phyloP scores from a whole-genome alignment of 1,139 yeast genomes.

The Scheffersomyces stambukii region DNA sequence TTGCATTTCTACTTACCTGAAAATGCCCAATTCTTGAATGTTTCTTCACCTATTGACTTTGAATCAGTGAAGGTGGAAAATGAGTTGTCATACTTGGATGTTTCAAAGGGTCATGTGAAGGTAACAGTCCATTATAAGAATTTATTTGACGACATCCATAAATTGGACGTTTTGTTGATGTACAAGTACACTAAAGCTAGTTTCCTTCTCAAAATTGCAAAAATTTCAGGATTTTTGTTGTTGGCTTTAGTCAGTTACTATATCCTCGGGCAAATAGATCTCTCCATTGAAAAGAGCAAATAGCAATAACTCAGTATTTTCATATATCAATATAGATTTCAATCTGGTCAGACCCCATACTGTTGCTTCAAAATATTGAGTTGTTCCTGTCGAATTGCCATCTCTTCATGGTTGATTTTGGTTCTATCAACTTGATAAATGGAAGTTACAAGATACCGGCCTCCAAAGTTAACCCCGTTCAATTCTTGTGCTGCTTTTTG shows the following conservation, averaged over 20 bases:
- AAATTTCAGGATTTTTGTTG: slow-evolving; percentile 62
- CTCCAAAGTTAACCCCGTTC: slow-evolving; percentile 59
- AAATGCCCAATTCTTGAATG: slow-evolving; percentile 63
- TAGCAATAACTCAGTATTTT: neutral
- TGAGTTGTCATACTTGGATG: slow-evolving; percentile 71
- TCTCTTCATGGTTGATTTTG: slow-evolving; percentile 15
- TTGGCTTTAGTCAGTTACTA: slow-evolving; percentile 58
- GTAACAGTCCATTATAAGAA: slow-evolving; percentile 60
- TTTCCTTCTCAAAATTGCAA: slow-evolving; percentile 61
- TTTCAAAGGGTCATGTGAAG: slow-evolving; percentile 73
- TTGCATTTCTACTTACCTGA: slow-evolving; percentile 80
- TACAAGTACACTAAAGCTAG: slow-evolving; percentile 57
- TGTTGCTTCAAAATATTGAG: slow-evolving; percentile 7
- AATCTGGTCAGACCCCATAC: slow-evolving; percentile 3
- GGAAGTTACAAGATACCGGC: slow-evolving; percentile 54
- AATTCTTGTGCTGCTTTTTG: slow-evolving; percentile 48
- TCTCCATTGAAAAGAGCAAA: slow-evolving; percentile 18
- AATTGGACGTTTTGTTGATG: slow-evolving; percentile 53
- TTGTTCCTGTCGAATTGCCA: slow-evolving; percentile 8
- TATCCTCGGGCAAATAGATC: slow-evolving; percentile 37
- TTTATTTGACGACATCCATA: slow-evolving; percentile 66
- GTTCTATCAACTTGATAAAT: slow-evolving; percentile 40
- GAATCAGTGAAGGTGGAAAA: slow-evolving; percentile 30
- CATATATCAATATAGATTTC: neutral
- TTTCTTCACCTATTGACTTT: slow-evolving; percentile 54